Percentiles rank a stretch among this genome's conserved stretches.
Evolutionary conservation across 1,139 yeast species (phyloP).

Genomic region (Geotrichum candidum): DNA sequence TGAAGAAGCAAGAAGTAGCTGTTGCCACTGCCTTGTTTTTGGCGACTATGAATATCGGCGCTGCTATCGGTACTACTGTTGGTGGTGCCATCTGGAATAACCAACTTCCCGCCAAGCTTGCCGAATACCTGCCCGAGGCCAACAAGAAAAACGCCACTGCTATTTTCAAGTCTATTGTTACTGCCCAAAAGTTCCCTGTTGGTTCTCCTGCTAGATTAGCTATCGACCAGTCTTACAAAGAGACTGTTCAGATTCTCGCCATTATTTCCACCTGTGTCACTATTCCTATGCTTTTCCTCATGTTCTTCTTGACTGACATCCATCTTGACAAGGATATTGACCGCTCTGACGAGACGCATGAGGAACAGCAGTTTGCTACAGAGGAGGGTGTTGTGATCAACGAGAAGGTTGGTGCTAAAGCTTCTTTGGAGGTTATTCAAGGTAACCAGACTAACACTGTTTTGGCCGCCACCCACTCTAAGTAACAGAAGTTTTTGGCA

Average conservation of each 20-base stretch:
- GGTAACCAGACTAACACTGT: background rate
- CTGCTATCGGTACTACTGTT: slow-evolving; percentile 32
- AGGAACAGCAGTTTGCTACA: background rate
- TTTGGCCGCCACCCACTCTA: background rate
- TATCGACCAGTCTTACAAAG: slow-evolving; percentile 11
- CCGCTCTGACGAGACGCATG: background rate
- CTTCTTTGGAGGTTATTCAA: background rate
- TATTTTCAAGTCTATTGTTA: slow-evolving; percentile 13
- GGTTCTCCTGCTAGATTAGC: slow-evolving; percentile 13
- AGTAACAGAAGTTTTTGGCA: background rate
- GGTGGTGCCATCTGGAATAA: slow-evolving; percentile 32
- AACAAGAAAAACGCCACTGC: slow-evolving; percentile 13
- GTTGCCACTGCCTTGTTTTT: slow-evolving; percentile 24
- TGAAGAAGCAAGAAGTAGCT: slow-evolving; percentile 22
- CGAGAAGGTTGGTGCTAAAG: background rate
- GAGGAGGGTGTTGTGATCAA: background rate
- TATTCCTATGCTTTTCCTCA: slow-evolving; percentile 15
- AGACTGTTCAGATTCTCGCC: slow-evolving; percentile 13
- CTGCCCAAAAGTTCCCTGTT: slow-evolving; percentile 9
- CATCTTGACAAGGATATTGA: slow-evolving; percentile 9
- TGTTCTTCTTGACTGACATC: slow-evolving; percentile 11
- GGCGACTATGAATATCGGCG: slow-evolving; percentile 28
- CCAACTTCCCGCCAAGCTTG: slow-evolving; percentile 25
- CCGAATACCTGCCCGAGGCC: slow-evolving; percentile 20
- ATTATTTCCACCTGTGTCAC: slow-evolving; percentile 13